These are phyloP conservation scores for Schizosaccharomyces lindneri DNA, from an alignment of 805 yeast species.

Conservation along the genomic window DNA sequence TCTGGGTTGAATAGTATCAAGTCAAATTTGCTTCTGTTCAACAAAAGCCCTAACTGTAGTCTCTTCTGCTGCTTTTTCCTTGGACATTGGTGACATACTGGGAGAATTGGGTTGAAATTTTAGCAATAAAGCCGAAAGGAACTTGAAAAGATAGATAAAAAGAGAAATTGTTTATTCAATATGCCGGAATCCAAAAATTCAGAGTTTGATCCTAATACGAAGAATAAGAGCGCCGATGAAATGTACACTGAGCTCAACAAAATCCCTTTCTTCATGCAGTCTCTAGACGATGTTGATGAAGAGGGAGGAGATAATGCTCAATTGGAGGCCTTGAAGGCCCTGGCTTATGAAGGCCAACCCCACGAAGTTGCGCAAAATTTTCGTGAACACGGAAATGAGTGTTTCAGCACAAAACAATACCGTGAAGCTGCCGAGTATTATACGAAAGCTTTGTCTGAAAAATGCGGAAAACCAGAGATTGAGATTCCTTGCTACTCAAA, in stretches of 20 bases:
- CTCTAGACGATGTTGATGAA: constrained; percentile 41
- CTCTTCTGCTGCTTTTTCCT: no score
- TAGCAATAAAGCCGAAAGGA: neutral
- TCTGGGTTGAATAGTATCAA: no score
- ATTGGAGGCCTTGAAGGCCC: constrained; percentile 69
- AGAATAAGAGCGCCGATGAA: constrained; percentile 39
- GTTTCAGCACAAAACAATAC: constrained; percentile 46
- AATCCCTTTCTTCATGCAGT: constrained; percentile 84
- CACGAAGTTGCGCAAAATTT: constrained; percentile 74
- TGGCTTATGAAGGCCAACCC: constrained; percentile 90
- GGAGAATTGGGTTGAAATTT: neutral
- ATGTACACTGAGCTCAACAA: constrained; percentile 54
- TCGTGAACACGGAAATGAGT: constrained; percentile 80
- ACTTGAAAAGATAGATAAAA: neutral
- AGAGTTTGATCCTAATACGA: neutral
- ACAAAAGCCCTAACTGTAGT: no score
- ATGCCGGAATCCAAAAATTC: neutral
- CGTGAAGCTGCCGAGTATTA: constrained; percentile 57
- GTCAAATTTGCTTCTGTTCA: no score
- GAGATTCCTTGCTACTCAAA: constrained; percentile 36
- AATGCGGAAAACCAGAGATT: constrained; percentile 18
- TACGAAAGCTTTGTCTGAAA: constrained; percentile 51
- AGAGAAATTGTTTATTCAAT: neutral
- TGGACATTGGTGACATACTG: no score
- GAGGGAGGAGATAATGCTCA: constrained; percentile 43